Percentiles rank a stretch among this genome's conserved stretches.
Conservation (phyloP, 345 rosid species). For the Capsella bursapastoris region DNA sequence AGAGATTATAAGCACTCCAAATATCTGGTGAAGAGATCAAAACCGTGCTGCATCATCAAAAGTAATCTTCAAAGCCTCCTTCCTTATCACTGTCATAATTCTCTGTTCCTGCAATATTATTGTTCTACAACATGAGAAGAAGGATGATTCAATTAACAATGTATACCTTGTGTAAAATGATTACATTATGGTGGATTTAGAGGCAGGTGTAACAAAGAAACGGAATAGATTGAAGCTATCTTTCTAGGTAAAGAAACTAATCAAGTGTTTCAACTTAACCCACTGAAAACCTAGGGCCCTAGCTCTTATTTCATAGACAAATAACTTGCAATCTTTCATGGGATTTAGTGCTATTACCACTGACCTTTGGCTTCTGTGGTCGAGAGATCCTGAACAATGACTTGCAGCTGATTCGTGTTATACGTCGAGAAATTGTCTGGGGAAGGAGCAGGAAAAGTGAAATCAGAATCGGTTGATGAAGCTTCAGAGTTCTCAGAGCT, state of each 20-base stretch:
- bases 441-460: slow-evolving; percentile 63
- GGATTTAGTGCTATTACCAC: slow-evolving; percentile 44
- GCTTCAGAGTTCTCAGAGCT: slow-evolving; percentile 64
- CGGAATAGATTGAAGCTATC: too few species aligned
- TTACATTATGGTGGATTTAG: slow-evolving; percentile 12
- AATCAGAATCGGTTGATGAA: slow-evolving; percentile 72
- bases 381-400: slow-evolving; percentile 61
- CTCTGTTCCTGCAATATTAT: slow-evolving; percentile 62
- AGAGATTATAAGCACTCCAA: slow-evolving; percentile 5
- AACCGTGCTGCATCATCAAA: slow-evolving; percentile 49
- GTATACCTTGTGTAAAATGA: slow-evolving; percentile 23
- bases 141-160: slow-evolving; percentile 31
- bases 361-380: slow-evolving; percentile 59
- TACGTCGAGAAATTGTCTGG: slow-evolving; percentile 39
- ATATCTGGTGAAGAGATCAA: slow-evolving; percentile 25
- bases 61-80: slow-evolving; percentile 85
- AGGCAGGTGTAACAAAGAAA: background rate
- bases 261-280: slow-evolving; percentile 6
- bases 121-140: slow-evolving; percentile 42
- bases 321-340: slow-evolving; percentile 21
- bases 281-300: background rate
- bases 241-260: slow-evolving; percentile 8
- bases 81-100: slow-evolving; percentile 59
- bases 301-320: slow-evolving; percentile 13
- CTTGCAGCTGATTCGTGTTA: slow-evolving; percentile 49